phyloP scores from a whole-genome alignment of 495 filamentous ascomycete species.

The Podospora tetraspora region DNA sequence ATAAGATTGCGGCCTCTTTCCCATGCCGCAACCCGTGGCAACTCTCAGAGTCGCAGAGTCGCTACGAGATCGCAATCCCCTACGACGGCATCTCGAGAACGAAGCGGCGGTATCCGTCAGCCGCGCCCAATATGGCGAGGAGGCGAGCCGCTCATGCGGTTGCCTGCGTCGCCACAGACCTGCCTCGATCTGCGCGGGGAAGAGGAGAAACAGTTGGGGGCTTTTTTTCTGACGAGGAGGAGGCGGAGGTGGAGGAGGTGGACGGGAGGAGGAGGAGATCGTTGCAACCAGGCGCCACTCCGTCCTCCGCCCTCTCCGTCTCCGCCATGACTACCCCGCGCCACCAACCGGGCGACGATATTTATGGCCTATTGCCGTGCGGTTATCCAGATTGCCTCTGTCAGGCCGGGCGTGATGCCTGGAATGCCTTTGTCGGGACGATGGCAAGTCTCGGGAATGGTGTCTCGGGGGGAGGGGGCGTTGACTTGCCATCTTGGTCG shows the following conservation, averaged over 20 bases:
- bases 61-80: neutral
- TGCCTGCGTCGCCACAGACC: conserved; percentile 1
- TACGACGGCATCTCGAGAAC: neutral
- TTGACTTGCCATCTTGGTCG: neutral
- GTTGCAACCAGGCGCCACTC: neutral
- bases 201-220: neutral
- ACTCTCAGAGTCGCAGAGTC: neutral
- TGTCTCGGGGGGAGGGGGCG: neutral
- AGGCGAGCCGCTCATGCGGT: conserved; percentile 11
- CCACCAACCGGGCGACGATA: neutral
- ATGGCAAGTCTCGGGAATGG: conserved; percentile 1
- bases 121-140: conserved; percentile 9
- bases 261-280: neutral
- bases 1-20: neutral
- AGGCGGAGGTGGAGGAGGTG: neutral
- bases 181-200: neutral
- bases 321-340: neutral
- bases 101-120: neutral
- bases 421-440: neutral
- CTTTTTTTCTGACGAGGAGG: neutral
- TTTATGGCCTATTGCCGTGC: neutral
- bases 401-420: neutral
- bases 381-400: conserved; percentile 5
- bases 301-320: neutral
- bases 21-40: neutral